phyloP scores from a whole-genome alignment of 768 basidiomycete genomes.

The Gymnopilus dilepis region DNA sequence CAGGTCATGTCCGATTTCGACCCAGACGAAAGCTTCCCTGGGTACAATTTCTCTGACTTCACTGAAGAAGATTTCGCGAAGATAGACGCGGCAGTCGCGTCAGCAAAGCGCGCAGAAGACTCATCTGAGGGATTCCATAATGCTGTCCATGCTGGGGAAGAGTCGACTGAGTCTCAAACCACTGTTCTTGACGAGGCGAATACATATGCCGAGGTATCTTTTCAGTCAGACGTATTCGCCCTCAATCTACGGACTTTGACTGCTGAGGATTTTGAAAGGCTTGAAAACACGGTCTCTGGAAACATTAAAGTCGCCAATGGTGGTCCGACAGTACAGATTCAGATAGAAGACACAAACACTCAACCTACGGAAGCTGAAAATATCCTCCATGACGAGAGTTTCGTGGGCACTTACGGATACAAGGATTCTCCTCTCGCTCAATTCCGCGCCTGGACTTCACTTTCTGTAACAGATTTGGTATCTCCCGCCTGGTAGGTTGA shows the following conservation, averaged over 20 bases:
- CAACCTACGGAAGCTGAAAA: neutral
- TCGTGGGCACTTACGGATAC: neutral
- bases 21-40: conserved; percentile 41
- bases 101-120: conserved; percentile 2
- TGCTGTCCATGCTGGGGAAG: conserved; percentile 20
- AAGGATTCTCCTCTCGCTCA: conserved; percentile 44
- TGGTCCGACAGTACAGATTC: conserved; percentile 41
- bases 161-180: conserved; percentile 21
- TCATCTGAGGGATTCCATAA: neutral
- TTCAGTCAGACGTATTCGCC: conserved; percentile 21
- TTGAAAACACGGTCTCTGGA: conserved; percentile 12
- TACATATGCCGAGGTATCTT: conserved; percentile 15
- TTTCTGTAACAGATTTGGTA: conserved; percentile 70
- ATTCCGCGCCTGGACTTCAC: conserved; percentile 49
- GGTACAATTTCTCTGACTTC: conserved; percentile 57
- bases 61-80: conserved; percentile 59
- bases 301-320: neutral
- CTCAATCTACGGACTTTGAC: conserved; percentile 23
- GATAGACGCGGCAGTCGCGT: conserved; percentile 47
- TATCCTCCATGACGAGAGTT: neutral
- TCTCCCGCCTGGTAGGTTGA: conserved; percentile 61
- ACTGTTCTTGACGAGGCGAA: conserved; percentile 7
- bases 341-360: conserved; percentile 31
- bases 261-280: conserved; percentile 21
- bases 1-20: conserved; percentile 28